Conservation (phyloP, 2,329 filamentous ascomycete species). For the Ophiostoma triangulosporum region DNA sequence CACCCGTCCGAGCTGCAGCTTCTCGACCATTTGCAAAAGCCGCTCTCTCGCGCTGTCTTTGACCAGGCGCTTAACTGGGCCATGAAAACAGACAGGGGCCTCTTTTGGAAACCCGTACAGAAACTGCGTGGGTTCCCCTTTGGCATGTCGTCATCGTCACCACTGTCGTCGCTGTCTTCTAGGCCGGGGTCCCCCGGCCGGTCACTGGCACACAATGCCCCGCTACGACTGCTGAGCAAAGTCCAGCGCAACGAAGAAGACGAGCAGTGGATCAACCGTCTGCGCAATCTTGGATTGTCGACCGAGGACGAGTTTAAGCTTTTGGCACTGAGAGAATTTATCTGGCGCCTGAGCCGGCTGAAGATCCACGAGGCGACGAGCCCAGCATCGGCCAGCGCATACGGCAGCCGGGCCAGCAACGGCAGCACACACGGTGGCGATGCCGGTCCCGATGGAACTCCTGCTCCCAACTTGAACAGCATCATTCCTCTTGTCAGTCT, state of each 20-base stretch:
- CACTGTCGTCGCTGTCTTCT: background rate
- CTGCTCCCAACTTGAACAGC: conserved; percentile 40
- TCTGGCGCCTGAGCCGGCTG: conserved; percentile 71
- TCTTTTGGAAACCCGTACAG: conserved; percentile 74
- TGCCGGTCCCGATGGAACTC: background rate
- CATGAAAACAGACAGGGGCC: conserved; percentile 59
- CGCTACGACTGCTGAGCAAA: conserved; percentile 41
- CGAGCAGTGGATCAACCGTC: conserved; percentile 76
- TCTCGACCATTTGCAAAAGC: conserved; percentile 71
- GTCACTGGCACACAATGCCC: background rate
- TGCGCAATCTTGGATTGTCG: conserved; percentile 71
- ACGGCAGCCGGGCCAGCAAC: conserved; percentile 14
- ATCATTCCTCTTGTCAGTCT: conserved; percentile 64
- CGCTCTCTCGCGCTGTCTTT: conserved; percentile 64
- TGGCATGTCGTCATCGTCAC: conserved; percentile 32
- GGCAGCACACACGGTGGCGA: background rate
- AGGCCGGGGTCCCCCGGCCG: background rate
- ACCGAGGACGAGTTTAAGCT: conserved; percentile 83
- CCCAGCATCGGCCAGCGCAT: conserved; percentile 8
- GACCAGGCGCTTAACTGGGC: conserved; percentile 84
- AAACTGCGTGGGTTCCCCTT: conserved; percentile 53
- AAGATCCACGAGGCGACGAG: conserved; percentile 40
- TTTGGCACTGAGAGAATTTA: conserved; percentile 73
- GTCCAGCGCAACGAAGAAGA: conserved; percentile 78
- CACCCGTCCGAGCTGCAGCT: conserved; percentile 47